Base-by-base conservation (phyloP, 2,329 filamentous ascomycete genomes). In the Ophiocordyceps camponoti-rufipedis region DNA sequence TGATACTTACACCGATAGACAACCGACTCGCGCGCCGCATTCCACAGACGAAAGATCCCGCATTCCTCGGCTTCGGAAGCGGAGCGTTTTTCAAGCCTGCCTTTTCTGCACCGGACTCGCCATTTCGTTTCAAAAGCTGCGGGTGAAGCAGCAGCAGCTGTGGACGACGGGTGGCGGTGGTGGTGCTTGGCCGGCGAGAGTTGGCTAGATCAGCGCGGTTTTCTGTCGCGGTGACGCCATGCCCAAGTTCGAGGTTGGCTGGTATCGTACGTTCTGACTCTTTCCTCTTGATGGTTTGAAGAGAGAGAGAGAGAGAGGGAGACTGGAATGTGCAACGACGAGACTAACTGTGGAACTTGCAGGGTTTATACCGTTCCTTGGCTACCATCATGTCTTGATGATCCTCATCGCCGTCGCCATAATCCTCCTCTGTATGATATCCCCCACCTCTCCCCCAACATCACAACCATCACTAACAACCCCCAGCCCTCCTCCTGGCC, bases 351-450 rank as follows among this genome's bases (percentile, higher is more conserved):
- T n/a, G 23, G 23, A 3, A 3, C 3, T 23, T 41, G 5, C 49
- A 79, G 78, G 76, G 58, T 76, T 74, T 54, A 66, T 82, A 60
- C 79, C 79, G 53, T 82, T 82, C 59, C 69, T 82, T 48, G 79
- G 79, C 53, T 82, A 82, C 58, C 79, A 82, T 59, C 77, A 98
- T 77, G 82, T 96, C 52, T 75, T 98, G 62, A 98, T 98, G 91
- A 86, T 98, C 55, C 69, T 98, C 53, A 94, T 98, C 58, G 88
- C 85, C 46, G 70, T 95, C 48, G 78, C 88, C 42, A 94, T 98
- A 58, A 94, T 98, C 63, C 70, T 98, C 60, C 72, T 98, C 53
- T 96, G 44, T 45, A 45, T 39, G 44, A 42, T 13, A 88, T 94
- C 71, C 68, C 86, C 41, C 3, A 12, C 23, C 23, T 5, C 23